A percentile compares a stretch with the other conserved stretches of the same genome.
These are phyloP conservation scores for Aspergillus candidus DNA, from an alignment of 2,329 filamentous ascomycete species.

Conservation along the genomic window DNA sequence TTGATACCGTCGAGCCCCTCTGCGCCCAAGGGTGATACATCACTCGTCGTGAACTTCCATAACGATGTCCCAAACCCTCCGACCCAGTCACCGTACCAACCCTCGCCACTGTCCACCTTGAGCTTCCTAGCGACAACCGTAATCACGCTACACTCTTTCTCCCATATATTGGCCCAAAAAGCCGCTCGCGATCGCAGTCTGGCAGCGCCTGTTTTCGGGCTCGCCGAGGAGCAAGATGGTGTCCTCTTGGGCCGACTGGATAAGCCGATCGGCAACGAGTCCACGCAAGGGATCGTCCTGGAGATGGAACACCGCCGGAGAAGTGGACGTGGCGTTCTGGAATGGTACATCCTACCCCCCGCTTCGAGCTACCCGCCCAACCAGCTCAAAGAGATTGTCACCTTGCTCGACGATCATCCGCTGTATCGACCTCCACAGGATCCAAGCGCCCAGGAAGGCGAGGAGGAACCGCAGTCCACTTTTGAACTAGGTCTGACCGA, in stretches of 20 bases:
- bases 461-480: slow-evolving; percentile 62
- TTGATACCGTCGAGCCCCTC: slow-evolving; percentile 48
- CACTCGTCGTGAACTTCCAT: slow-evolving; percentile 76
- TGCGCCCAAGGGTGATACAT: slow-evolving; percentile 44
- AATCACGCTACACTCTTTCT: slow-evolving; percentile 64
- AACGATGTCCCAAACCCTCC: slow-evolving; percentile 61
- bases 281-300: slow-evolving; percentile 61
- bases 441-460: slow-evolving; percentile 36
- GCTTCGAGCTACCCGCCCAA: slow-evolving; percentile 39
- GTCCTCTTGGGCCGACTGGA: slow-evolving; percentile 60
- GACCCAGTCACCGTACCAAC: slow-evolving; percentile 43
- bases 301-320: slow-evolving; percentile 82
- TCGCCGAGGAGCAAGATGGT: slow-evolving; percentile 72
- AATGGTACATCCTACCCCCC: slow-evolving; percentile 58
- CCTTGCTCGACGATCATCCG: slow-evolving; percentile 70
- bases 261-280: slow-evolving; percentile 24
- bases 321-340: slow-evolving; percentile 69
- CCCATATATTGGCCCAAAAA: slow-evolving; percentile 68
- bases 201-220: slow-evolving; percentile 69
- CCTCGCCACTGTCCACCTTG: slow-evolving; percentile 65
- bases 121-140: slow-evolving; percentile 85
- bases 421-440: slow-evolving; percentile 53
- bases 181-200: slow-evolving; percentile 70
- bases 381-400: slow-evolving; percentile 47
- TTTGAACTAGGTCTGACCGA: slow-evolving; percentile 86